Evolutionary conservation across 2,329 filamentous ascomycete genomes (phyloP), one percentile per base, ranked within the genome.

Genomic region (Ceratocystis alfenasii): DNA sequence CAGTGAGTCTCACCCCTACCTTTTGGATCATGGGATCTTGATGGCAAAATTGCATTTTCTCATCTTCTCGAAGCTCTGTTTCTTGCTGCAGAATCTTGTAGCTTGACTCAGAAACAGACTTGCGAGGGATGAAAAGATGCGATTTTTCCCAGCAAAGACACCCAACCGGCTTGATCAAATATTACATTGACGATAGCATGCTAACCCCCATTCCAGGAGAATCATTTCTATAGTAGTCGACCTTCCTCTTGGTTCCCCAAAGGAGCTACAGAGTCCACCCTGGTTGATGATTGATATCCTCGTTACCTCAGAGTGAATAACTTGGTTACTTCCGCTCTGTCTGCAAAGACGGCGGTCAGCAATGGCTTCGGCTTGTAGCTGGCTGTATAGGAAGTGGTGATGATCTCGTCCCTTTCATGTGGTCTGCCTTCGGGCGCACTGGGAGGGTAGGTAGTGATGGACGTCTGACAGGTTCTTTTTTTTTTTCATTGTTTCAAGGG

Each of bases 211-310:
- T 36, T 36, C 1, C 6, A 80, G 75, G 78, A 90, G 89, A 92
- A 93, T 92, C 89, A 90, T 89, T 95, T 95, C 88, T 95, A 92
- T 90, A 96, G 90, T 92, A 87, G 83, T 89, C 86, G 86, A 91
- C 87, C 83, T 64, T 81, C 83, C 86, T 90, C 89, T 94, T 87
- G 89, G 86, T 87, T 93, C 84, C 85, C 85, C 83, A 91, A 83
- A 87, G 82, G 82, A 95, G 91, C 88, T 84, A 90, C 88, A 92
- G 87, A 90, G 84, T 85, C 85, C 84, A 93, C 86, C 88, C 89
- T 90, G 89, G 89, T 88, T 89, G 90, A 94, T 94, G 90, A 94
- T 77, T 78, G 73, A 89, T 83, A 87, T 89, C 89, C 88, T 89
- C 89, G 86, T 81, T 82, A 79, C 87, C 87, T 86, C 84, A 89